These are phyloP conservation scores for Arctostaphylos glauca DNA, from an alignment of 148 eudicot species.

Conservation along the genomic window DNA sequence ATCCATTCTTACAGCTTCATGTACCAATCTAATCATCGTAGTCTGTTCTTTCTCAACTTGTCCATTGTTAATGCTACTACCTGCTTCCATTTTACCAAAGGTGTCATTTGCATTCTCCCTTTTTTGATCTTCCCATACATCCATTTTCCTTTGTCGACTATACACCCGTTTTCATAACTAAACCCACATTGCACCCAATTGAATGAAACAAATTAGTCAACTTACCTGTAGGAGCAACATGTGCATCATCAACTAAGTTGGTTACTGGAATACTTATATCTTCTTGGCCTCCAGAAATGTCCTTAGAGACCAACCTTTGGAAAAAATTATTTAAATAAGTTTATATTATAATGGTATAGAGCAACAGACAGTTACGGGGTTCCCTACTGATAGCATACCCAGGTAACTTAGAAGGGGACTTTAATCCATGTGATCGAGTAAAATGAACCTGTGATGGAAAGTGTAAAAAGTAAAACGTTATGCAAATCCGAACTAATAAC, in stretches of 20 bases:
- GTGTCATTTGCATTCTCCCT: too few species aligned
- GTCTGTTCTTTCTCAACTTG: too few species aligned
- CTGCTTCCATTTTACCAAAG: too few species aligned
- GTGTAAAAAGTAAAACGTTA: not conserved
- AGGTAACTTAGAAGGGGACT: conserved; percentile 22
- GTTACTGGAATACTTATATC: conserved; percentile 31
- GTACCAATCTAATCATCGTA: too few species aligned
- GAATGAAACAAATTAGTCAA: not conserved
- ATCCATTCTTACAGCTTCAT: too few species aligned
- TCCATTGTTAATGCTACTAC: too few species aligned
- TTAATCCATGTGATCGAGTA: conserved; percentile 25
- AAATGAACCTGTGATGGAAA: conserved; percentile 30
- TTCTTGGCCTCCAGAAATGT: conserved; percentile 41
- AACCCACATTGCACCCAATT: not conserved
- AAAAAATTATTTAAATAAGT: conserved; percentile 6
- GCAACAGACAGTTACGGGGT: not conserved
- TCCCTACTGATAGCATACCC: conserved; percentile 27
- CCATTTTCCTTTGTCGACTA: not conserved
- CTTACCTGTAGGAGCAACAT: conserved; percentile 36
- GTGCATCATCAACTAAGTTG: conserved; percentile 30
- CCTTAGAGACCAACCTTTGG: conserved; percentile 35
- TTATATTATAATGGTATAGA: not conserved
- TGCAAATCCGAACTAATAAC: not conserved
- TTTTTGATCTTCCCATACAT: not conserved
- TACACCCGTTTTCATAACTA: too few species aligned